Percentiles rank a stretch among this genome's conserved stretches.
phyloP scores from a whole-genome alignment of 2,329 filamentous ascomycete species.

The Chaetomiaceae sp. region DNA sequence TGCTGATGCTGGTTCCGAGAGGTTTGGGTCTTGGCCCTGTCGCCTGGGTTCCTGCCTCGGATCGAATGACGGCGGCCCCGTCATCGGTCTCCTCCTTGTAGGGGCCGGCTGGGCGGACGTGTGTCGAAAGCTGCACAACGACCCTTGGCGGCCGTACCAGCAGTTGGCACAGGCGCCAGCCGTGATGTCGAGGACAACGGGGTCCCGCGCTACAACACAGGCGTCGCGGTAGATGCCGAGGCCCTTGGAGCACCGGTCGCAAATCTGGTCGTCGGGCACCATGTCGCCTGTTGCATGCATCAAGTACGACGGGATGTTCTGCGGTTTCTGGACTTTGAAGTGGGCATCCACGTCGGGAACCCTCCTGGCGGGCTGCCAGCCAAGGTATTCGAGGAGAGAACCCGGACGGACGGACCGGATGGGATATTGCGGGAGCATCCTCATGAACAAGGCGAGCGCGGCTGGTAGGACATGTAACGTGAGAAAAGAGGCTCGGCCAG shows the following conservation, averaged over 20 bases:
- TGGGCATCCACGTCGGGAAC: not conserved
- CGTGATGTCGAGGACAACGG: not conserved
- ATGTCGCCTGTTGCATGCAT: slow-evolving; percentile 18
- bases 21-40: not conserved
- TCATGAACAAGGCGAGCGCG: not conserved
- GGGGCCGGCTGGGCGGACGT: not conserved
- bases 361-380: not conserved
- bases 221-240: not conserved
- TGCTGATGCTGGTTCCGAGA: not conserved
- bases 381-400: not conserved
- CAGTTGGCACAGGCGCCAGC: slow-evolving; percentile 20
- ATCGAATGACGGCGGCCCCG: not conserved
- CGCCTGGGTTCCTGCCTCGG: too few relatives aligned
- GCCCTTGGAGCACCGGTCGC: slow-evolving; percentile 2
- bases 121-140: slow-evolving; percentile 8
- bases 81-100: not conserved
- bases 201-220: slow-evolving; percentile 16
- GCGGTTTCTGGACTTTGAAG: slow-evolving; percentile 8
- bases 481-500: not conserved
- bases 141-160: slow-evolving; percentile 20
- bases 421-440: not conserved
- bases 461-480: not conserved
- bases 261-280: slow-evolving; percentile 1
- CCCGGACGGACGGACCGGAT: not conserved
- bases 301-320: slow-evolving; percentile 13